Percentiles rank a stretch among this genome's conserved stretches.
These are phyloP conservation scores for Exophiala oligosperma DNA, from an alignment of 2,329 filamentous ascomycete genomes.

Conservation along the genomic window DNA sequence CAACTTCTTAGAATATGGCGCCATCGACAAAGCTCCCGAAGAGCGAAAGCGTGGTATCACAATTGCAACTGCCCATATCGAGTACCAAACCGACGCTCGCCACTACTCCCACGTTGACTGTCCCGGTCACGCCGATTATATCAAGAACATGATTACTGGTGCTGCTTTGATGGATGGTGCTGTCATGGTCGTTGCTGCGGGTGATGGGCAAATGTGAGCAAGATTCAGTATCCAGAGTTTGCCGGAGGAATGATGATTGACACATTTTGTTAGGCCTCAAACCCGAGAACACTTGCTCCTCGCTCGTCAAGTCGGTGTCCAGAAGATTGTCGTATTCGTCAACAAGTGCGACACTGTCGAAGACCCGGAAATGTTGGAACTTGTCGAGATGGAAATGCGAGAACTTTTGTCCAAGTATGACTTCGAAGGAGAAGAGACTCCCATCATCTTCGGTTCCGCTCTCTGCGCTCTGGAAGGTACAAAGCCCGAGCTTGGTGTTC, in stretches of 20 bases:
- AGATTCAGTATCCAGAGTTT: not conserved
- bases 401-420: conserved; percentile 90
- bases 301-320: conserved; percentile 95
- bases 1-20: conserved; percentile 93
- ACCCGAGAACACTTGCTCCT: conserved; percentile 97
- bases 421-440: conserved; percentile 97
- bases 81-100: conserved; percentile 89
- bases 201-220: conserved; percentile 88
- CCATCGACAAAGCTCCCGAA: conserved; percentile 98
- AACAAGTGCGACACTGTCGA: conserved; percentile 99
- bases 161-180: conserved; percentile 99
- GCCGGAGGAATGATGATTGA: not conserved
- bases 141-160: conserved; percentile 99
- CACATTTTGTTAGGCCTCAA: conserved; percentile 65
- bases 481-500: conserved; percentile 78
- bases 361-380: conserved; percentile 98
- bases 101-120: conserved; percentile 99
- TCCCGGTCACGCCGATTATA: conserved; percentile 99
- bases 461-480: conserved; percentile 89
- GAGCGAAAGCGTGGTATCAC: conserved; percentile 99
- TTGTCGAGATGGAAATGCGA: conserved; percentile 99
- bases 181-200: conserved; percentile 97
- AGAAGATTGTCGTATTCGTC: conserved; percentile 98
- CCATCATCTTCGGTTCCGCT: conserved; percentile 94
- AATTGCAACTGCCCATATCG: conserved; percentile 97